phyloP scores from a whole-genome alignment of 148 eudicot genomes.

The Euryodendron excelsum region DNA sequence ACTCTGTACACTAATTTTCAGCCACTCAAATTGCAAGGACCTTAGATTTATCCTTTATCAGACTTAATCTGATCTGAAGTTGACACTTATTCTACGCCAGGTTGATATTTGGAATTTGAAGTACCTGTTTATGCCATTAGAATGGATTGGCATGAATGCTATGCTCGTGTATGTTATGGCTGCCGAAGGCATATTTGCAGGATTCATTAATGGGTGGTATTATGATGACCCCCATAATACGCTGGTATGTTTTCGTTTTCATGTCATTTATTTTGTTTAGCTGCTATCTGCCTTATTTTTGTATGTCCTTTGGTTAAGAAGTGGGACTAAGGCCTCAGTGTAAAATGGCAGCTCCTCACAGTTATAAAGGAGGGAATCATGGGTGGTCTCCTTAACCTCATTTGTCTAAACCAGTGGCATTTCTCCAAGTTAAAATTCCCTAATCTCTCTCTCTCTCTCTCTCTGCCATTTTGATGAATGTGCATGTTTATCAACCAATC shows the following conservation, averaged over 20 bases:
- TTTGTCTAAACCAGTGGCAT: background rate
- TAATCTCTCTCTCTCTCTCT: background rate
- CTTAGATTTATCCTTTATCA: background rate
- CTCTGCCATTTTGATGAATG: background rate
- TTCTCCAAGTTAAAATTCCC: background rate
- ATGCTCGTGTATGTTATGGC: constrained; percentile 95
- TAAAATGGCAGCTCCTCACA: background rate
- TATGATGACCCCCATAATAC: constrained; percentile 65
- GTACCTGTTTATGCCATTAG: constrained; percentile 58
- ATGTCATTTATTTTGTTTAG: background rate
- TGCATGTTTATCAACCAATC: background rate
- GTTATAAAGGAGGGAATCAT: background rate
- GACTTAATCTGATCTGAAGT: constrained; percentile 1
- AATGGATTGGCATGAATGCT: constrained; percentile 99
- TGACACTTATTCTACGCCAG: constrained; percentile 35
- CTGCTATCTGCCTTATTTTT: background rate
- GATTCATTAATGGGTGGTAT: constrained; percentile 91
- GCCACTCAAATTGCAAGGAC: background rate
- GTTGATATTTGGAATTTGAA: constrained; percentile 59
- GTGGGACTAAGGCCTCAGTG: background rate
- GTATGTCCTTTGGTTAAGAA: background rate
- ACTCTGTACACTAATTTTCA: background rate
- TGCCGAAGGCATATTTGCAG: constrained; percentile 79
- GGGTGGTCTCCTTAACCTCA: background rate
- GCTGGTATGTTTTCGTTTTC: constrained; percentile 42